phyloP scores from a whole-genome alignment of 345 rosid genomes.

The Linum lewisii region DNA sequence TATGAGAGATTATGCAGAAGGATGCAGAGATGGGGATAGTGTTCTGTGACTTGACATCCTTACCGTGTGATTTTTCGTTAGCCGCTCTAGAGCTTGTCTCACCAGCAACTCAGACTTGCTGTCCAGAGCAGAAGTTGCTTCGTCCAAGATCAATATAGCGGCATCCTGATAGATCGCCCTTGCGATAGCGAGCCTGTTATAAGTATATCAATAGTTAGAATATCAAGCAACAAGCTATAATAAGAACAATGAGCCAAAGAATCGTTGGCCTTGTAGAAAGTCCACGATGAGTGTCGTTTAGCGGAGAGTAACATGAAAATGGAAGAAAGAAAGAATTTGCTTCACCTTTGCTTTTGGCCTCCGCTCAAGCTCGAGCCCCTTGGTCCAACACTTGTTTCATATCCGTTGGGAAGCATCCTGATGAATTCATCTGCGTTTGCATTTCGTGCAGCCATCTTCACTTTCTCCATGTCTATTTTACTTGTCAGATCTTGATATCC shows the following conservation, averaged over 20 bases:
- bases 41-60: slow-evolving; percentile 11
- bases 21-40: background rate
- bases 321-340: background rate
- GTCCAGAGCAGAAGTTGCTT: slow-evolving; percentile 96
- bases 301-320: too few species aligned
- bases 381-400: slow-evolving; percentile 65
- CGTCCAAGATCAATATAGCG: slow-evolving; percentile 79
- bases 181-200: slow-evolving; percentile 76
- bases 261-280: too few species aligned
- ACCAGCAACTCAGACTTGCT: slow-evolving; percentile 78
- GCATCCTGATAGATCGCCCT: slow-evolving; percentile 83
- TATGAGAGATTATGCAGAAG: background rate
- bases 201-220: background rate
- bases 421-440: slow-evolving; percentile 93
- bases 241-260: too few species aligned
- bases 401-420: slow-evolving; percentile 64
- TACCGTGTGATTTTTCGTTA: slow-evolving; percentile 80
- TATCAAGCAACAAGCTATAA: background rate
- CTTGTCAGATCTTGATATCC: slow-evolving; percentile 70
- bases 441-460: slow-evolving; percentile 55
- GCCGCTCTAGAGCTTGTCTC: slow-evolving; percentile 70
- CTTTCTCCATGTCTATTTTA: slow-evolving; percentile 64
- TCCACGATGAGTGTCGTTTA: too few species aligned
- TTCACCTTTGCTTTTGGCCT: slow-evolving; percentile 91
- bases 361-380: slow-evolving; percentile 89